Evolutionary conservation across 306 rosid genomes (phyloP).

Genomic region (Sophora flavescens): DNA sequence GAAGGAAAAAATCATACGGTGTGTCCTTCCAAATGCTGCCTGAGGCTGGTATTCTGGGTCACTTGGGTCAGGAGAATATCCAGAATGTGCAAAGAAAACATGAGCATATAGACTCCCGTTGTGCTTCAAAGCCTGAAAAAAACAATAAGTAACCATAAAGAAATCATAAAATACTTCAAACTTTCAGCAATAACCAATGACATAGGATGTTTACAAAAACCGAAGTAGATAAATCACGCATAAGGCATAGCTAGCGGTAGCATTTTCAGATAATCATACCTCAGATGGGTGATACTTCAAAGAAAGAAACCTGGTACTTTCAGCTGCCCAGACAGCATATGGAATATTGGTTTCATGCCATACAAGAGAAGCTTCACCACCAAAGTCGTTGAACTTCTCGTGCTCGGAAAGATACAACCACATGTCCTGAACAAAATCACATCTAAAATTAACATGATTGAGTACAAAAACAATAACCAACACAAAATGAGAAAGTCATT

Average conservation of each 20-base stretch:
- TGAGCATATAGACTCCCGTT: constrained; percentile 89
- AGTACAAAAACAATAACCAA: constrained; percentile 29
- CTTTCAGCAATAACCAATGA: constrained; percentile 16
- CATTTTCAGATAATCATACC: constrained; percentile 57
- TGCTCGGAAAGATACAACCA: constrained; percentile 88
- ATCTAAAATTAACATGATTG: constrained; percentile 13
- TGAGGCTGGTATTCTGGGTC: constrained; percentile 90
- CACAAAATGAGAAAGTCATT: constrained; percentile 25
- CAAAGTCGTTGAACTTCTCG: constrained; percentile 82
- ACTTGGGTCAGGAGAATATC: constrained; percentile 84
- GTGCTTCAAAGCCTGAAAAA: constrained; percentile 72
- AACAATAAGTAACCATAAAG: constrained; percentile 34
- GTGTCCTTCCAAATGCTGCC: constrained; percentile 77
- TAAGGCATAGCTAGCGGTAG: constrained; percentile 2
- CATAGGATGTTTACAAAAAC: neutral
- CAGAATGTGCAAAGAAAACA: constrained; percentile 90
- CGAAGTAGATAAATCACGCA: constrained; percentile 13
- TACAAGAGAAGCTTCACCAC: constrained; percentile 72
- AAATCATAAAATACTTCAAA: constrained; percentile 6
- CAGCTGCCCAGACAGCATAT: constrained; percentile 79
- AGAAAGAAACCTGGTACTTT: constrained; percentile 68
- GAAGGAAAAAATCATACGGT: constrained; percentile 56
- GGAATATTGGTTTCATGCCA: constrained; percentile 96
- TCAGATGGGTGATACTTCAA: constrained; percentile 75
- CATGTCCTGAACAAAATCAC: constrained; percentile 74